These are phyloP conservation scores for Penicillium polonicum DNA, from an alignment of 2,329 filamentous ascomycete genomes.

Conservation along the genomic window DNA sequence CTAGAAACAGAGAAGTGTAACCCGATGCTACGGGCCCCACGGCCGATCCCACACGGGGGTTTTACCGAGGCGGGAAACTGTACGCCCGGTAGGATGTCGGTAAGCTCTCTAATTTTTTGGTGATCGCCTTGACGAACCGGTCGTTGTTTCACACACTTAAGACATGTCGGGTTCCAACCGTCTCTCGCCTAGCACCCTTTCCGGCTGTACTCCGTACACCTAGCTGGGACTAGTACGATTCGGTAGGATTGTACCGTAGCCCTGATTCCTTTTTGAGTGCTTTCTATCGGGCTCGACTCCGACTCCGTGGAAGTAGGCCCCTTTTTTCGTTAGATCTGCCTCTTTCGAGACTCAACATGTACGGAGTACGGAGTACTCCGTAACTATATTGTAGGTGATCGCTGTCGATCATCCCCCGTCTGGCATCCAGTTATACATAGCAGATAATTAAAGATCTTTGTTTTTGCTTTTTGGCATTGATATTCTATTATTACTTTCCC, in stretches of 20 bases:
- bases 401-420: slow-evolving; percentile 14
- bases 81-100: slow-evolving; percentile 3
- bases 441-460: slow-evolving; percentile 3
- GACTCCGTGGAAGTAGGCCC: slow-evolving; percentile 1
- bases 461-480: slow-evolving; percentile 1
- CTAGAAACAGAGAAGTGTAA: background rate
- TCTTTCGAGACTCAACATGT: background rate
- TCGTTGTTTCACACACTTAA: slow-evolving; percentile 22
- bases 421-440: slow-evolving; percentile 13
- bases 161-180: slow-evolving; percentile 1
- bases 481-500: slow-evolving; percentile 4
- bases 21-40: slow-evolving; percentile 8
- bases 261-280: background rate
- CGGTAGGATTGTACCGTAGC: background rate
- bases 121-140: slow-evolving; percentile 14
- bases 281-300: background rate
- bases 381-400: slow-evolving; percentile 3
- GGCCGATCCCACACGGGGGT: slow-evolving; percentile 22
- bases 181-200: background rate
- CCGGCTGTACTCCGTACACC: background rate
- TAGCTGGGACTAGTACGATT: background rate
- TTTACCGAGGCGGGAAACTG: slow-evolving; percentile 17
- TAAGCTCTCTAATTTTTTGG: background rate
- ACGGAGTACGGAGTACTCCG: background rate
- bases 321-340: background rate